phyloP scores from a whole-genome alignment of 805 yeast genomes.

The Diddensiella caesifluorescens region DNA sequence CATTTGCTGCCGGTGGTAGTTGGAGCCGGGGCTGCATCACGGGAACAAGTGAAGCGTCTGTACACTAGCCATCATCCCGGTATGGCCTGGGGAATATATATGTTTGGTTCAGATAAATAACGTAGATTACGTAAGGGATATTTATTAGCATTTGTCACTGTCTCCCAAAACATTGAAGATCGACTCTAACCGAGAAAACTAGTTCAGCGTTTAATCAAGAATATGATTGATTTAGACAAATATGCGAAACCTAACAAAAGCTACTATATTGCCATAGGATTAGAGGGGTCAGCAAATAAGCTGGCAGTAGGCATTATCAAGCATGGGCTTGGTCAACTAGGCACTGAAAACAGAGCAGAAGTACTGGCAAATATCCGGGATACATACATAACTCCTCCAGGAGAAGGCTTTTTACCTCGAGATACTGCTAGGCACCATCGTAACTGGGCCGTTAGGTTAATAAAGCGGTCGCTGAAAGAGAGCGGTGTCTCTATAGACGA shows the following conservation, averaged over 20 bases:
- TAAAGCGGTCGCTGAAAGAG: constrained; percentile 59
- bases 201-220: not conserved
- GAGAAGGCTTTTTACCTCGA: constrained; percentile 94
- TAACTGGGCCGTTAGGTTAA: constrained; percentile 83
- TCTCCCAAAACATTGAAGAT: not conserved
- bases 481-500: constrained; percentile 47
- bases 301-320: constrained; percentile 88
- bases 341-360: constrained; percentile 56
- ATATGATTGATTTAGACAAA: constrained; percentile 40
- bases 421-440: constrained; percentile 97
- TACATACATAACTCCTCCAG: constrained; percentile 94
- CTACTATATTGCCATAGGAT: constrained; percentile 64
- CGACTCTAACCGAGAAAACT: not conserved
- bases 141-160: too few relatives aligned
- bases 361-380: constrained; percentile 89
- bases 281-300: constrained; percentile 97
- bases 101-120: too few relatives aligned
- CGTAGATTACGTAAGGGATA: too few relatives aligned
- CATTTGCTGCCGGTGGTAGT: constrained; percentile 67
- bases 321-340: constrained; percentile 59
- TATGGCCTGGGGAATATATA: too few relatives aligned
- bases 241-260: constrained; percentile 37
- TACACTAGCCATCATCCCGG: too few relatives aligned
- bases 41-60: too few relatives aligned
- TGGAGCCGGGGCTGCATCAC: constrained; percentile 51